Evolutionary conservation across 2,329 filamentous ascomycete genomes (phyloP), one percentile per base, ranked within the genome.

Genomic region (Samsoniella hepiali): DNA sequence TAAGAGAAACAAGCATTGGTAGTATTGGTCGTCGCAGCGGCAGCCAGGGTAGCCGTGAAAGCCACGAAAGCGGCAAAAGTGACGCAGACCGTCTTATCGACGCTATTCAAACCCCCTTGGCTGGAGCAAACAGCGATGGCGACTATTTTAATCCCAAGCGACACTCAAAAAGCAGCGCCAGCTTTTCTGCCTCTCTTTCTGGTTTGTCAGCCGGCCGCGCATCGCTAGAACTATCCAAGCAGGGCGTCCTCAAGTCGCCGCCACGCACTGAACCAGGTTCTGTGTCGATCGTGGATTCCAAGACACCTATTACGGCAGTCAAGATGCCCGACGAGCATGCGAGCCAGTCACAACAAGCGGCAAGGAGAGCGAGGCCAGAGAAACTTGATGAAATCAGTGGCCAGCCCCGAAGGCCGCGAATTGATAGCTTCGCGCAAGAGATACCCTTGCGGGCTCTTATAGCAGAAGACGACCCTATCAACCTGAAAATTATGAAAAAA

Each of bases 401-500:
- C 9, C 53, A 44, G 9, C 8, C 51, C 6, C 42, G 40, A 22
- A 36, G 50, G 5, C 27, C 50, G 15, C 29, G 56, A 3, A 70
- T 65, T 42, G 58, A 53, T 27, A 63, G 56, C 17, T 17, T 59
- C 3, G 32, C 27, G 3, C 62, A 71, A 42, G 54, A 73, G 69
- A 22, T 60, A 67, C 13, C 64, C 47, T 10, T 63, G 67, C 81
- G 83, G 22, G 86, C 96, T 2, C 79, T 96, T 29, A 86, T 96
- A 42, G 93, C 93, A 0, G 93, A 96, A 71, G 93, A 97, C 68
- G 92, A 96, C 69, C 91, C 91, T 0, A 88, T 96, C 68, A 96
- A 96, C 69, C 91, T 91, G 75, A 89, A 87, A 64, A 91, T 96
- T 49, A 78, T 96, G 47, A 85, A 87, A 69, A 96, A 96, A 70